phyloP scores from a whole-genome alignment of 345 rosid species.

The Physaria fendleri region DNA sequence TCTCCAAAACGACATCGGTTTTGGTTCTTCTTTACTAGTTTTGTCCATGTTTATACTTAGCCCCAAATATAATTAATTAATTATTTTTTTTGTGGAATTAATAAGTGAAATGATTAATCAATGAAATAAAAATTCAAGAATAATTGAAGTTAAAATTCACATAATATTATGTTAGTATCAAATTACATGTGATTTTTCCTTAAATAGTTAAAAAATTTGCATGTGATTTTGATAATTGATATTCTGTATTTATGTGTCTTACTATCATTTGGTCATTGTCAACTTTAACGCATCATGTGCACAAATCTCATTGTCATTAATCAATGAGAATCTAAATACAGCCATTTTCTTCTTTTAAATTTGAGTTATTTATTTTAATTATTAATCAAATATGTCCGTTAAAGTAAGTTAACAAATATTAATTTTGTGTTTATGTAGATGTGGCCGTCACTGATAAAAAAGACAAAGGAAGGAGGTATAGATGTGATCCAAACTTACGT shows the following conservation, averaged over 20 bases:
- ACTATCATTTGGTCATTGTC: slow-evolving; percentile 20
- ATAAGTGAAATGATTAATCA: neutral
- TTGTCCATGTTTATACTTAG: too few species aligned
- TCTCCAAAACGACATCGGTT: slow-evolving; percentile 19
- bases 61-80: too few species aligned
- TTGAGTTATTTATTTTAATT: neutral
- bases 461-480: slow-evolving; percentile 84
- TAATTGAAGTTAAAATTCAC: too few species aligned
- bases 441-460: slow-evolving; percentile 82
- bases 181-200: too few species aligned
- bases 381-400: neutral
- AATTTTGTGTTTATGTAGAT: slow-evolving; percentile 37
- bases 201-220: too few species aligned
- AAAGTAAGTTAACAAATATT: neutral
- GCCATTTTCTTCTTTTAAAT: neutral
- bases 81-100: too few species aligned
- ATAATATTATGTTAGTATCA: too few species aligned
- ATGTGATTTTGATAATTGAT: slow-evolving; percentile 19
- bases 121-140: slow-evolving; percentile 18
- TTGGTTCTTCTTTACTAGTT: neutral
- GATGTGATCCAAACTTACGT: slow-evolving; percentile 90
- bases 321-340: slow-evolving; percentile 26
- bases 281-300: slow-evolving; percentile 23
- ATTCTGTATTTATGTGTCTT: neutral
- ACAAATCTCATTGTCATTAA: slow-evolving; percentile 15